Base-by-base conservation (phyloP, 1,139 yeast species). In the Sugiyamaella neomexicana region DNA sequence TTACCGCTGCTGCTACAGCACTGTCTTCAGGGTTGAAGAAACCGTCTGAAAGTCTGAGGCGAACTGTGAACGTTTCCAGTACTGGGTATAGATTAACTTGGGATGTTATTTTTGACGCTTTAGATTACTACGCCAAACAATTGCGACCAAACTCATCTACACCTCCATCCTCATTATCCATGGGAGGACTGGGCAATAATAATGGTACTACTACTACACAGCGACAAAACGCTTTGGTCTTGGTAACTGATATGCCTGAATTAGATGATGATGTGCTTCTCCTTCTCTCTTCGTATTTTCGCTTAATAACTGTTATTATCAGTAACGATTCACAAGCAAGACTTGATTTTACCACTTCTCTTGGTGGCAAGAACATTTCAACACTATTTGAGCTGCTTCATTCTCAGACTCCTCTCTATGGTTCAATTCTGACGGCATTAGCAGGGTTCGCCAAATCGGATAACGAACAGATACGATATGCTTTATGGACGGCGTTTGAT, bases 401-500 rank as follows among this genome's bases (percentile, higher is more conserved):
- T 37, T 68, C 77, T 29, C 77, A 79, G 42, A 80, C 84, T 0
- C 80, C 84, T 0, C 65, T 84, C 15, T 72, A 75, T 44, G 87
- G 87, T 0, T 73, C 85, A 1, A 73, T 80, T 3, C 66, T 85
- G 37, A 71, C 72, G 37, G 79, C 80, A 0, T 68, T 91, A 25
- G 69, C 81, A n/a, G 75, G 82, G 1, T 67, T 84, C 61, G 75
- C 72, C 1, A 46, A 82, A 46, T 83, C 84, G 5, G 72, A 72
- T 9, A 64, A 69, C 12, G 62, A 66, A 15, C 65, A 70, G 3
- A 76, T 76, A 46, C 78, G 85, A 59, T 69, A 74, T 38, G 76
- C 75, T 34, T 75, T 89, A 20, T 91, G 98, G 97, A 73, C 74
- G 10, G 71, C 79, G 8, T 60, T 91, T 12, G 97, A 91, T 64